phyloP scores from a whole-genome alignment of 768 basidiomycete genomes.

The Artomyces pyxidatus region DNA sequence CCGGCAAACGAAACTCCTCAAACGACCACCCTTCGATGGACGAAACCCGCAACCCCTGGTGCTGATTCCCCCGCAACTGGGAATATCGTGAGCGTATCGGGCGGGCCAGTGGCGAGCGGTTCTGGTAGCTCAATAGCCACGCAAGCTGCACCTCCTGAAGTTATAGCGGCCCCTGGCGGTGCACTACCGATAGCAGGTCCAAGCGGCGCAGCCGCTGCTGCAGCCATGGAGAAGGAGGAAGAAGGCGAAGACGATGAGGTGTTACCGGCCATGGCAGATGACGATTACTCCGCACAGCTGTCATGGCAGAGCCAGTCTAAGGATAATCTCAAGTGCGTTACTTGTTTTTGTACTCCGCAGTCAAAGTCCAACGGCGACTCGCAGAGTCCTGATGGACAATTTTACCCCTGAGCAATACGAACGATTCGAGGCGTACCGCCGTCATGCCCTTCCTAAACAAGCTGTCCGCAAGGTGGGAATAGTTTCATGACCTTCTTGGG shows the following conservation, averaged over 20 bases:
- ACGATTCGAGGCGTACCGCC: constrained; percentile 80
- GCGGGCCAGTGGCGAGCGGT: not conserved
- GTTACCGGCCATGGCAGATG: constrained; percentile 80
- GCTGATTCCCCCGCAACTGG: not conserved
- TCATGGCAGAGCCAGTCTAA: constrained; percentile 85
- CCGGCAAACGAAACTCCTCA: constrained; percentile 9
- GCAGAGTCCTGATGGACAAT: constrained; percentile 82
- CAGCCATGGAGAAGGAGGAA: constrained; percentile 34
- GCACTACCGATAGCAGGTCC: no score
- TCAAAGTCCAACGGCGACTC: not conserved
- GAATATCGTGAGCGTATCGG: not conserved
- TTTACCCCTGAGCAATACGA: constrained; percentile 80
- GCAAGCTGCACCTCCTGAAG: not conserved
- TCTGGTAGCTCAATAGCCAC: not conserved
- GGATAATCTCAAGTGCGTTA: constrained; percentile 68
- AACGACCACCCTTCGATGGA: constrained; percentile 10
- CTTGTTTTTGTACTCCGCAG: not conserved
- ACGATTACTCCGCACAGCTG: constrained; percentile 78
- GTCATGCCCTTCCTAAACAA: constrained; percentile 77
- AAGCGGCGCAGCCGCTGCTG: not conserved
- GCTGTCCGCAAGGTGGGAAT: constrained; percentile 64
- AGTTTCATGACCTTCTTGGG: not conserved
- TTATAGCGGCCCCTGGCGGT: not conserved
- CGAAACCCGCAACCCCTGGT: not conserved
- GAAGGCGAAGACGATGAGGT: constrained; percentile 74